phyloP scores from a whole-genome alignment of 2,329 filamentous ascomycete genomes.

The Emericellopsis cladophorae region DNA sequence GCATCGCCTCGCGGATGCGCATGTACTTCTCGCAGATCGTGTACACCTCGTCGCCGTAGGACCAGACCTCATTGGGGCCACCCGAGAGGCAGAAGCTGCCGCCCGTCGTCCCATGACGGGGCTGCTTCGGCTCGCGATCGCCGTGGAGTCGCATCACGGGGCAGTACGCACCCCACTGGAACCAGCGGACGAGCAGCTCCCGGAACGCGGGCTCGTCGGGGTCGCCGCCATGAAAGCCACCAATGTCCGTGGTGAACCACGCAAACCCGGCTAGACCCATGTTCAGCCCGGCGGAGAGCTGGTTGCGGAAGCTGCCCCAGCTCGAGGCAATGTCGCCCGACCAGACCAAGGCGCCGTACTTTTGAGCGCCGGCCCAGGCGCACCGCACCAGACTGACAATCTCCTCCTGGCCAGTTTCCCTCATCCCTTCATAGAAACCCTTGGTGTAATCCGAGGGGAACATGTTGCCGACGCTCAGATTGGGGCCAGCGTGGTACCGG shows the following conservation, averaged over 20 bases:
- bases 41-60: conserved; percentile 47
- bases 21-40: conserved; percentile 48
- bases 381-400: conserved; percentile 42
- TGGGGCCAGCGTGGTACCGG: conserved; percentile 34
- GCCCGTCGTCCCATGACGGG: conserved; percentile 18
- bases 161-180: conserved; percentile 56
- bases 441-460: conserved; percentile 46
- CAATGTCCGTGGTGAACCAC: conserved; percentile 62
- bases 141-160: conserved; percentile 58
- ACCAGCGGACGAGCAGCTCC: conserved; percentile 55
- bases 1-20: conserved; percentile 40
- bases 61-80: conserved; percentile 53
- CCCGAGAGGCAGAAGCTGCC: conserved; percentile 32
- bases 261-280: conserved; percentile 52
- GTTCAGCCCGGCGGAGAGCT: conserved; percentile 50
- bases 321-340: conserved; percentile 53
- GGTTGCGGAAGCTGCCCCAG: conserved; percentile 45
- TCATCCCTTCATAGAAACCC: conserved; percentile 47
- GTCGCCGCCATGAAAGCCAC: conserved; percentile 55
- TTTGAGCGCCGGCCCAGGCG: conserved; percentile 43
- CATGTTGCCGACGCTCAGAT: conserved; percentile 38
- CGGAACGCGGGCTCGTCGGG: conserved; percentile 41
- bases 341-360: conserved; percentile 54
- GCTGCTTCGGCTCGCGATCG: conserved; percentile 43
- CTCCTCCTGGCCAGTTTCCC: conserved; percentile 35